Evolutionary conservation across 441 rosid genomes (phyloP), one percentile per base, ranked within the genome.

Genomic region (Breynia disticha): DNA sequence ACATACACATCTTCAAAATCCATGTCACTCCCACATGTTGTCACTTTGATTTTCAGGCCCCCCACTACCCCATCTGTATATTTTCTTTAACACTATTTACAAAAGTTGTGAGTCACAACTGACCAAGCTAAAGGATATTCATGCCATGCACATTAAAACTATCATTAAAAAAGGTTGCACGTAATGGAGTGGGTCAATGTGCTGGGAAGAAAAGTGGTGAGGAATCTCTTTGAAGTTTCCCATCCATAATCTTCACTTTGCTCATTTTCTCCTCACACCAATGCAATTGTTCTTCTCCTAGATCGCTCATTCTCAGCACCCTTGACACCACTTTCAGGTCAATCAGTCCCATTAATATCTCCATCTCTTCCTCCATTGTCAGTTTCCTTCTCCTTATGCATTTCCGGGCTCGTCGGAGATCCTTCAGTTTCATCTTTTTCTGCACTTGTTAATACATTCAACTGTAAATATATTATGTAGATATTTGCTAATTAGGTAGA

Each of bases 241-340:
- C 90, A 47, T 75, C 84, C 55, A 59, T 43, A 19, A 87, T 62
- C 19, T 78, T 86, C 19, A 88, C 86, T 81, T 78, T 91, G 86
- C 86, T 88, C 95, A 84, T 88, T 76, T 88, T 91, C 67, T 73
- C 97, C 67, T 88, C 98, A 41, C 94, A 84, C 98, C 98, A 91
- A 56, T 91, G 95, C 61, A 86, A 54, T 59, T 79, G 83, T 59
- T 82, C 83, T 62, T 91, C 98, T 11, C 68, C 76, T 46, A 91
- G 37, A 17, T 77, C 83, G 14, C 57, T 65, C 87, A 74, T 88
- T 35, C 97, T 88, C 60, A 91, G 67, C 11, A 86, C 97, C 75
- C 97, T 79, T 37, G 95, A 91, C 59, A 82, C 98, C 60, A 88
- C 84, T 64, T 91, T 82, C 22, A 88, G 63, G 72, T 91, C 98